Base-by-base conservation (phyloP, 139 green algal genomes). In the Astrephomene gubernaculifera region DNA sequence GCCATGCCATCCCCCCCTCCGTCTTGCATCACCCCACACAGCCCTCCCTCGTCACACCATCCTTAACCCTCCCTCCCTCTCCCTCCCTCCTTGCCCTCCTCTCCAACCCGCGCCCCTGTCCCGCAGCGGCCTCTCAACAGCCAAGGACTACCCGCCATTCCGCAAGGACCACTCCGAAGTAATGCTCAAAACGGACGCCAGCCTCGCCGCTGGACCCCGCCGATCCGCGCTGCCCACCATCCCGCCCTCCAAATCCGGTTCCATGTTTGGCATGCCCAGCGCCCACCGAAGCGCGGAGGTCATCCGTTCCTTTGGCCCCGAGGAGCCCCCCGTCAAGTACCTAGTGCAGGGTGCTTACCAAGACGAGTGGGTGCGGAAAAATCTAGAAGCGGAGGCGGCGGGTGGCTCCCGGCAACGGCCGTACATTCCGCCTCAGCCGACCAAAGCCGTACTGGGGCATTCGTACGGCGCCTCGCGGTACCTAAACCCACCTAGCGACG, bases 311-410 rank as follows among this genome's bases (percentile, higher is more conserved):
- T 44, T 38, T 24, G 89, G 90, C 5, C 87, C 87, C 1, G 82
- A 89, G 22, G 90, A 93, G 89, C 87, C 90, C 6, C 76, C 70
- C 12, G 71, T 93, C 35, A 91, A 93, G 87, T 87, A 90, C 60
- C 69, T 93, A 33, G 84, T 93, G 52, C 90, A 93, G 81, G 87
- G 87, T 4, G 90, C 87, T 0, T 93, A 86, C 60, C 79, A 88
- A 72, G 85, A 89, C 33, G 85, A 89, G n/a, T 89, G 85, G 85
- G 43, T 89, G 57, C 57, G 65, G 22, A 78, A 68, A 27, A 87
- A 90, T 33, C 54, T 90, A 31, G 61, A 81, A n/a, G 81, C 52
- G 54, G 81, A 90, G 52, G 53, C 35, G 21, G 73, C 60, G 2
- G 75, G 71, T 14, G 41, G 35, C 24, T 52, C 60, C 33, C 43